Conservation (phyloP, 2,329 filamentous ascomycete species). For the Cadophora gregata region DNA sequence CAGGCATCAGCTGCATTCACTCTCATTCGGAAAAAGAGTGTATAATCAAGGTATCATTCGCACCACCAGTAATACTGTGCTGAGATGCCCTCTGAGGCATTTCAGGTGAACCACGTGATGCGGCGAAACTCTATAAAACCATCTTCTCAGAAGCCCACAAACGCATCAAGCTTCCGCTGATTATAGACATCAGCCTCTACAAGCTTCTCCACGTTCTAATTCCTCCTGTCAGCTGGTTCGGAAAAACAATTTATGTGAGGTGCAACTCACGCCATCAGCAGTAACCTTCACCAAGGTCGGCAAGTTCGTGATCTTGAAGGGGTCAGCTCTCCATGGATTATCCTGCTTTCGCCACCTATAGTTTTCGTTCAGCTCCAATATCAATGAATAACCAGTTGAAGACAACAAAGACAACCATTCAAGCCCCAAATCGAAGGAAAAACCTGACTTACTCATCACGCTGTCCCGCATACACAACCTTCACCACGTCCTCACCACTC, state of each 20-base stretch:
- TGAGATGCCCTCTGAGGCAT: background rate
- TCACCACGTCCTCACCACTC: conserved; percentile 25
- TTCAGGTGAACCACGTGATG: background rate
- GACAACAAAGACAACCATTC: background rate
- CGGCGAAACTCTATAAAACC: background rate
- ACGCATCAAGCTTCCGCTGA: conserved; percentile 38
- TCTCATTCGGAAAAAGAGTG: too few relatives aligned
- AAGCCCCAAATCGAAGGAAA: background rate
- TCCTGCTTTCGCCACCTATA: conserved; percentile 37
- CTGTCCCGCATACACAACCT: conserved; percentile 37
- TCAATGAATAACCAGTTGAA: background rate
- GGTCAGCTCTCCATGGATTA: conserved; percentile 38
- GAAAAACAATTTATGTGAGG: background rate
- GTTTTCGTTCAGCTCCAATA: background rate
- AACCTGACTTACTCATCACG: conserved; percentile 34
- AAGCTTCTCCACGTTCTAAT: conserved; percentile 36
- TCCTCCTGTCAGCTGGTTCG: conserved; percentile 12
- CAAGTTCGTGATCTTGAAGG: conserved; percentile 38
- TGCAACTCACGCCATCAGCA: conserved; percentile 32
- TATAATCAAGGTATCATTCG: too few relatives aligned
- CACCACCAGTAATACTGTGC: background rate
- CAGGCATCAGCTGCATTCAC: too few relatives aligned
- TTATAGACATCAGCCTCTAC: conserved; percentile 40
- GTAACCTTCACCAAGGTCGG: conserved; percentile 41
- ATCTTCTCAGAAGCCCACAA: conserved; percentile 24